Conservation (phyloP, 1,284 basidiomycete species). For the Marasmius fiardii region DNA sequence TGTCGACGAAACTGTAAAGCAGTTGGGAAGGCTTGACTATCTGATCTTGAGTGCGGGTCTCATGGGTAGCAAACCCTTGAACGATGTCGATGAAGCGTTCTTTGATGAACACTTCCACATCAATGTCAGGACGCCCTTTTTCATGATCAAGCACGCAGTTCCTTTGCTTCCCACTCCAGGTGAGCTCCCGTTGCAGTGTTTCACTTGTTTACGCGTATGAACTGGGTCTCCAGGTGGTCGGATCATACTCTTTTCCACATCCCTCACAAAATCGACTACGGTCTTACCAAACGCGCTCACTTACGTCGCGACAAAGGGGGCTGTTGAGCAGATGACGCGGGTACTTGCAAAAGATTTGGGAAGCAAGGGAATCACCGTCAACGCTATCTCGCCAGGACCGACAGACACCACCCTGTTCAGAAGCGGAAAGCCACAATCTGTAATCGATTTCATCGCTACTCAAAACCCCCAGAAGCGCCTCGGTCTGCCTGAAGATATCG, state of each 20-base stretch:
- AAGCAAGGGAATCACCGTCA: conserved; percentile 49
- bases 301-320: conserved; percentile 49
- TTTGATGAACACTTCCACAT: conserved; percentile 46
- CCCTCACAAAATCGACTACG: conserved; percentile 37
- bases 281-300: conserved; percentile 37
- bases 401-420: conserved; percentile 53
- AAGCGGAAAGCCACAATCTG: conserved; percentile 43
- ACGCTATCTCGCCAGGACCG: conserved; percentile 53
- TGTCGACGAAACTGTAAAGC: conserved; percentile 42
- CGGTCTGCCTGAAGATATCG: conserved; percentile 53
- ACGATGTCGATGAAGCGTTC: conserved; percentile 44
- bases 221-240: conserved; percentile 37
- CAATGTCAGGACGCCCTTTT: conserved; percentile 58
- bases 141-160: conserved; percentile 46
- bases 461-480: conserved; percentile 45
- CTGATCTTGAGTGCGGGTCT: conserved; percentile 53
- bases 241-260: conserved; percentile 54
- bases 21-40: conserved; percentile 51
- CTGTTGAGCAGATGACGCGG: conserved; percentile 55
- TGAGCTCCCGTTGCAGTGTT: conserved; percentile 31
- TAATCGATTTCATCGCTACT: conserved; percentile 42
- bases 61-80: conserved; percentile 42
- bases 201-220: neutral
- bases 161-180: conserved; percentile 30
- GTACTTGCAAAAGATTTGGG: conserved; percentile 59